Evolutionary conservation across 75 land plant genomes (phyloP), one percentile per base, ranked within the genome.

Genomic region (Pinus albicaulis): DNA sequence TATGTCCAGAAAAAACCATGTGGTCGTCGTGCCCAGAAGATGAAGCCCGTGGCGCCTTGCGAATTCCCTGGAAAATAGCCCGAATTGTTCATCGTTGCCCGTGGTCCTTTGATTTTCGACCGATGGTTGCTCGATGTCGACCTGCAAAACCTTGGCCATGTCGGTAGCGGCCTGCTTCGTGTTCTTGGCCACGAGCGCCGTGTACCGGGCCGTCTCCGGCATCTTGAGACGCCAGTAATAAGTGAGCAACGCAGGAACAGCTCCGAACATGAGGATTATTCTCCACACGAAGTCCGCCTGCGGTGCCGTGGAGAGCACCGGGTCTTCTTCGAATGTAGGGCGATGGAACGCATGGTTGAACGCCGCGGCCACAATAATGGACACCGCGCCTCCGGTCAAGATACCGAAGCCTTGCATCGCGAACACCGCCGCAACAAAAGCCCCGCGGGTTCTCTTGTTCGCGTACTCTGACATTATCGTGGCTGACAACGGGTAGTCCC

Each of bases 401-500:
- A 88, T 88, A 2, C 88, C 90, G 56, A 88, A 74, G 20, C 90
- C 90, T 71, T 82, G 90, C 86, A 84, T 85, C 88, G 90, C 89
- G 61, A 86, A 88, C 19, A 82, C 83, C 10, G 76, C 57, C 0
- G 84, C 84, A 22, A 82, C 65, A 31, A 82, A 82, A 7, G 87
- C 86, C 19, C 88, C 88, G 1, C 88, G 66, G 4, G 87, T 86
- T 52, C 34, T 80, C 60, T 76, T 86, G 66, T 86, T 86, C 17
- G 88, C 82, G 55, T 86, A 86, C 57, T 86, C 88, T 0, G 88
- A 80, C 88, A 86, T 86, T 66, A 86, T 86, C 0, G 87, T 84
- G 22, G 89, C 88, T 20, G 84, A 78, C 4, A 87, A 64, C 11
- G 89, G 89, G 41, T 87, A 87, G 74, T 85, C 83, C 4, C 88